Evolutionary conservation across 2,329 filamentous ascomycete species (phyloP).

Genomic region (Lasiodiplodia citricola): DNA sequence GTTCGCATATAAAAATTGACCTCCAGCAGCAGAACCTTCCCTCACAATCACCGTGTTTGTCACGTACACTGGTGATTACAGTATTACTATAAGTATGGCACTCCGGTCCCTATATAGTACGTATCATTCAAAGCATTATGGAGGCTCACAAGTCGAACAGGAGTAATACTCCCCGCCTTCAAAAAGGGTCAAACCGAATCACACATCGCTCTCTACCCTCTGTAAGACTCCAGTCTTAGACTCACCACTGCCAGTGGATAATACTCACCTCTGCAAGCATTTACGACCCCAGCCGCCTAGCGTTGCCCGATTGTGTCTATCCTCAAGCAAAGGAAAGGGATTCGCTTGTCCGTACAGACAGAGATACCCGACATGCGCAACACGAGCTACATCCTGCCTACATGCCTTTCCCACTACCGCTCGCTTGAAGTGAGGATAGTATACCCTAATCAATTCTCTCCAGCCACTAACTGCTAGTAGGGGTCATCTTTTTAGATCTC

Average conservation of each 20-base stretch:
- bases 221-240: neutral
- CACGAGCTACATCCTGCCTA: neutral
- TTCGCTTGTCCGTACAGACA: neutral
- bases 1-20: no score
- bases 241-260: accelerated
- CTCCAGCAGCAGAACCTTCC: no score
- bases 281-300: neutral
- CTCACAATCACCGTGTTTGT: no score
- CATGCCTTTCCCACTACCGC: neutral
- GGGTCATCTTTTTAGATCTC: neutral
- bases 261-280: neutral
- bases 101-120: neutral
- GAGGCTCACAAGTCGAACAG: neutral
- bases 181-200: neutral
- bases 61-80: no score
- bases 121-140: neutral
- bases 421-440: neutral
- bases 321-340: neutral
- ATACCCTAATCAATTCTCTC: neutral
- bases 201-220: neutral
- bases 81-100: neutral
- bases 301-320: accelerated
- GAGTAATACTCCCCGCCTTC: neutral
- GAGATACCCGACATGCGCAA: neutral
- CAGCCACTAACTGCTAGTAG: neutral